phyloP scores from a whole-genome alignment of 1,284 basidiomycete species.

The Megacollybia platyphylla region DNA sequence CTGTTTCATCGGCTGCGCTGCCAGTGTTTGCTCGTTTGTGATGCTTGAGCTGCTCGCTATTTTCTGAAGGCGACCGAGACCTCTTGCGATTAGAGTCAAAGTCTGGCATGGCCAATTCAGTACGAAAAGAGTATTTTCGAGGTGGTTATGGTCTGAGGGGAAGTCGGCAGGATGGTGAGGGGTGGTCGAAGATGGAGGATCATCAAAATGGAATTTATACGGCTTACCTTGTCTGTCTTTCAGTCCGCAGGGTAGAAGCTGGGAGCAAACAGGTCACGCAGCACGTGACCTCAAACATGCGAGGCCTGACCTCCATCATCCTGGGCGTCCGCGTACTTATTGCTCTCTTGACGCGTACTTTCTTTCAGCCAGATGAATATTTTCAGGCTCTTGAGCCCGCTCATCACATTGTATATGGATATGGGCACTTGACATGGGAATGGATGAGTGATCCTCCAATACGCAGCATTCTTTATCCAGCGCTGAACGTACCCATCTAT shows the following conservation, averaged over 20 bases:
- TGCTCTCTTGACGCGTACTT: constrained; percentile 67
- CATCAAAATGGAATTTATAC: too few species aligned
- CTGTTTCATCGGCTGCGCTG: constrained; percentile 49
- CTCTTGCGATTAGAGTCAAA: constrained; percentile 72
- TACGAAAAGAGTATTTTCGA: constrained; percentile 26
- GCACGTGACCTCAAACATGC: not conserved
- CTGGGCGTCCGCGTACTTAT: constrained; percentile 37
- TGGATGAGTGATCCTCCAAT: constrained; percentile 69
- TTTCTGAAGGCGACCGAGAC: constrained; percentile 73
- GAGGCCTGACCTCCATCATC: not conserved
- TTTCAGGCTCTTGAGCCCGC: constrained; percentile 94
- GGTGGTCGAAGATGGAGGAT: constrained; percentile 27
- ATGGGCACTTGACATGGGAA: constrained; percentile 93
- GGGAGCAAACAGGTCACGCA: not conserved
- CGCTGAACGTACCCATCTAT: constrained; percentile 71
- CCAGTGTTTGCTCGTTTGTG: constrained; percentile 77
- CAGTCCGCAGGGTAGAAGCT: not conserved
- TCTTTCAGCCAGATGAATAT: constrained; percentile 98
- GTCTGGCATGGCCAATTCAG: constrained; percentile 66
- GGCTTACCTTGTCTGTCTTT: too few species aligned
- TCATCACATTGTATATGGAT: constrained; percentile 80
- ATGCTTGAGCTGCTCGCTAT: constrained; percentile 58
- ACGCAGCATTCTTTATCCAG: constrained; percentile 62
- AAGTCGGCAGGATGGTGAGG: constrained; percentile 27
- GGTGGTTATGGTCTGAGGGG: constrained; percentile 32